These are phyloP conservation scores for Ilyonectria robusta DNA, from an alignment of 2,329 filamentous ascomycete species.

Conservation along the genomic window DNA sequence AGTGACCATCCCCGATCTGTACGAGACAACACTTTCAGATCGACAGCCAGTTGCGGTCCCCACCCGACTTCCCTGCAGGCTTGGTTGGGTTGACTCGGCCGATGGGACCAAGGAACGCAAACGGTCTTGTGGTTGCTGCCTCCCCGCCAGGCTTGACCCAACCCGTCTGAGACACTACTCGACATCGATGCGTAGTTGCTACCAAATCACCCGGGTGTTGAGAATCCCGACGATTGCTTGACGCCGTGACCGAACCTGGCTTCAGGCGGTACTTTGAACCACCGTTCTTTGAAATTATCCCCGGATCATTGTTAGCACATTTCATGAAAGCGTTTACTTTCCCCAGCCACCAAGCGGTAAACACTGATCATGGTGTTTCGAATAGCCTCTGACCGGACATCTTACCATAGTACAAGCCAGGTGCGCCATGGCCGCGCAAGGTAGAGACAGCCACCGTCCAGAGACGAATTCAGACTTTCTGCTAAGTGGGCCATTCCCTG, in stretches of 20 bases:
- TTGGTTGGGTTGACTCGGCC: constrained; percentile 25
- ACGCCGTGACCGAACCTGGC: not conserved
- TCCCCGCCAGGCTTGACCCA: constrained; percentile 14
- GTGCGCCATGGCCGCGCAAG: constrained; percentile 26
- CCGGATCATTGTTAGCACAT: constrained; percentile 25
- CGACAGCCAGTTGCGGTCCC: not conserved
- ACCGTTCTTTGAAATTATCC: constrained; percentile 17
- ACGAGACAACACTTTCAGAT: not conserved
- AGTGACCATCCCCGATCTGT: constrained; percentile 18
- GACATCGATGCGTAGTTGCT: not conserved
- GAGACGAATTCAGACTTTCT: constrained; percentile 34
- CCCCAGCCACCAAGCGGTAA: constrained; percentile 30
- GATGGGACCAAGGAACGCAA: constrained; percentile 20
- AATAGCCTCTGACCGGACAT: constrained; percentile 34
- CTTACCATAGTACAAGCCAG: constrained; percentile 12
- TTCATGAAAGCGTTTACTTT: constrained; percentile 2
- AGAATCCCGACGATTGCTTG: not conserved
- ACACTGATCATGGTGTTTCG: constrained; percentile 15
- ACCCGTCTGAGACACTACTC: constrained; percentile 11
- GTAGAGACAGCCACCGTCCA: constrained; percentile 16
- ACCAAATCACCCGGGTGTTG: not conserved
- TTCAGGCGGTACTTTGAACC: constrained; percentile 20
- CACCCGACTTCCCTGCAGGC: not conserved
- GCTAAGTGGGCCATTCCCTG: constrained; percentile 26
- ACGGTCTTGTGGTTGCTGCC: constrained; percentile 11